A percentile compares a stretch with the other conserved stretches of the same genome.
Conservation (phyloP, 345 rosid species). For the Eucalyptus virginea region DNA sequence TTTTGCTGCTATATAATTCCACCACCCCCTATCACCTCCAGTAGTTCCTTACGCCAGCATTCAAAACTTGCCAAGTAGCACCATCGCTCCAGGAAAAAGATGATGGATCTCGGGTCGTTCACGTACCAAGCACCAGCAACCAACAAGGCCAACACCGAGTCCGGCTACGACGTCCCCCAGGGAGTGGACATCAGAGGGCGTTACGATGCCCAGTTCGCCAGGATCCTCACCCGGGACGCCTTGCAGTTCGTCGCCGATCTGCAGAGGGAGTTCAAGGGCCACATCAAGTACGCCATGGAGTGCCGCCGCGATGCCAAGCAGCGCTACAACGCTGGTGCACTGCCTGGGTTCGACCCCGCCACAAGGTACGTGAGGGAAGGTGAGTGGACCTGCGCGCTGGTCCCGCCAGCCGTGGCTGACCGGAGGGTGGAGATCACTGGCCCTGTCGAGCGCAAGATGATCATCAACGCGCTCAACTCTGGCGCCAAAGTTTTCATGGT, state of each 20-base stretch:
- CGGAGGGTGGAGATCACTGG: constrained; percentile 86
- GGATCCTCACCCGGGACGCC: constrained; percentile 62
- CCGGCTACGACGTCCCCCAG: constrained; percentile 41
- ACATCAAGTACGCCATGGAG: constrained; percentile 60
- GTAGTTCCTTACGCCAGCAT: neutral
- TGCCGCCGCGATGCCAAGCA: constrained; percentile 59
- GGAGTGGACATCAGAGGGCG: constrained; percentile 80
- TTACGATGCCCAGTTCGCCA: constrained; percentile 47
- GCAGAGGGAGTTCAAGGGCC: constrained; percentile 68
- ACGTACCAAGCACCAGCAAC: neutral
- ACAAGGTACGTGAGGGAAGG: constrained; percentile 62
- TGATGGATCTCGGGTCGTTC: constrained; percentile 2
- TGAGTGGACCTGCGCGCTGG: constrained; percentile 59
- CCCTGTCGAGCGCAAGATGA: constrained; percentile 89
- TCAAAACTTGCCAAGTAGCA: neutral
- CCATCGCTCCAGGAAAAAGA: neutral
- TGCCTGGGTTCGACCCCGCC: constrained; percentile 77
- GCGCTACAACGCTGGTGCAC: constrained; percentile 37
- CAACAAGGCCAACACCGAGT: neutral
- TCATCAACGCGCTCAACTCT: constrained; percentile 93
- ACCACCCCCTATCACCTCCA: neutral
- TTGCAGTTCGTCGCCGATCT: constrained; percentile 68
- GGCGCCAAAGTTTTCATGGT: constrained; percentile 98
- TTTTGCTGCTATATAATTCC: neutral
- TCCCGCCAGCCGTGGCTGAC: constrained; percentile 69